Percentiles rank a stretch among this genome's conserved stretches.
phyloP scores from a whole-genome alignment of 306 rosid species.

The Erythrophleum fordii region DNA sequence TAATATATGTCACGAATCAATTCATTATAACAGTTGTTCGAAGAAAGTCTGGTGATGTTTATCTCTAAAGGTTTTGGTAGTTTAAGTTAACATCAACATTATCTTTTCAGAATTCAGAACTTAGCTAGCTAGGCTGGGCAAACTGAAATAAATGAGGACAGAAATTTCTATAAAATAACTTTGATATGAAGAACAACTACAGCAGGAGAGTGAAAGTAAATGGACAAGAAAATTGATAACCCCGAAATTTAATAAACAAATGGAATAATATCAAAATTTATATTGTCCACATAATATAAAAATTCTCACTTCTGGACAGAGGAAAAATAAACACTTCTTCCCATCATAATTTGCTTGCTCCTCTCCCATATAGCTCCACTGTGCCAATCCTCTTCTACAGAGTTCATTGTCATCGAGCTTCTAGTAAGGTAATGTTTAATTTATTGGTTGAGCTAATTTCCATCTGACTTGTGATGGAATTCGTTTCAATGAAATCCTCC shows the following conservation, averaged over 20 bases:
- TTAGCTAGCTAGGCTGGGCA: not conserved
- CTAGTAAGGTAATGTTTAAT: slow-evolving; percentile 35
- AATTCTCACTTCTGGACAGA: not conserved
- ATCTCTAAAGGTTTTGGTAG: not conserved
- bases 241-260: not conserved
- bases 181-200: not conserved
- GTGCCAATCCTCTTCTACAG: not conserved
- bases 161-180: no score
- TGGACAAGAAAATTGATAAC: no score
- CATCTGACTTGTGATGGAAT: slow-evolving; percentile 19
- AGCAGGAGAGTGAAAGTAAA: not conserved
- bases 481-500: not conserved
- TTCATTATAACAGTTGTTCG: no score
- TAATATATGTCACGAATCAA: no score
- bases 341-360: not conserved
- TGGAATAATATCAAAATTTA: not conserved
- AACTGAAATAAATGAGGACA: no score
- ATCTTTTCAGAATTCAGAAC: not conserved
- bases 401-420: slow-evolving; percentile 28
- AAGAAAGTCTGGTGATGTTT: no score
- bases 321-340: not conserved
- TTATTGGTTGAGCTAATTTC: slow-evolving; percentile 36
- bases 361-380: not conserved
- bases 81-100: not conserved
- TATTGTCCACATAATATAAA: not conserved